Conservation (phyloP, 179 eudicot genomes). For the Monotropa hypopitys region DNA sequence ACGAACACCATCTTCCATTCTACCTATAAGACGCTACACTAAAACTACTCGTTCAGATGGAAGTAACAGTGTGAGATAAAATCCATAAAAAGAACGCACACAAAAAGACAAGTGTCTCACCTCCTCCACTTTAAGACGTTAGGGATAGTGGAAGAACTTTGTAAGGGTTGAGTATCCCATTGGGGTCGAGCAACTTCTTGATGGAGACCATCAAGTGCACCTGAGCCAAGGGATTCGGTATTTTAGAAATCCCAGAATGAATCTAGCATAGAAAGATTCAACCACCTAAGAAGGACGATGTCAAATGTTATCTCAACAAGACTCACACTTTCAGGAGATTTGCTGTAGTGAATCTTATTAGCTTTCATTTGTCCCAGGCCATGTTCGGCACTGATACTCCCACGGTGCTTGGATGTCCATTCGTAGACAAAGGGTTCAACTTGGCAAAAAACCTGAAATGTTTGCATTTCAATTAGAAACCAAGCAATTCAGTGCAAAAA, state of each 20-base stretch:
- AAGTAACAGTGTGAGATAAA: neutral
- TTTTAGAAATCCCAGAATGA: neutral
- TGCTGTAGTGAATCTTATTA: slow-evolving; percentile 81
- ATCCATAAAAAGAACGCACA: neutral
- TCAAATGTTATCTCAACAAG: neutral
- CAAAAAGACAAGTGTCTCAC: neutral
- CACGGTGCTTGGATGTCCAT: slow-evolving; percentile 87
- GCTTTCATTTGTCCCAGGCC: slow-evolving; percentile 97
- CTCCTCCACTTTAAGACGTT: slow-evolving; percentile 13
- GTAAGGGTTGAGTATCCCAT: slow-evolving; percentile 78
- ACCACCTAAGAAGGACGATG: slow-evolving; percentile 2
- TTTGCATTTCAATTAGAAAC: slow-evolving; percentile 4
- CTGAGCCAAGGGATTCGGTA: slow-evolving; percentile 22
- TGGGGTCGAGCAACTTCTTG: slow-evolving; percentile 79
- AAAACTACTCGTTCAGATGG: neutral
- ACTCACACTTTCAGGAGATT: slow-evolving; percentile 78
- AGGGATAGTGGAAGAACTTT: slow-evolving; percentile 71
- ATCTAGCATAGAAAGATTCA: neutral
- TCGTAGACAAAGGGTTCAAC: slow-evolving; percentile 95
- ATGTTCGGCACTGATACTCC: slow-evolving; percentile 98
- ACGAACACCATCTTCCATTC: neutral
- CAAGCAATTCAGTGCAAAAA: neutral
- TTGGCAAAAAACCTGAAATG: slow-evolving; percentile 54
- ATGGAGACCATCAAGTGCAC: slow-evolving; percentile 74
- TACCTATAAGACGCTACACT: neutral